Conservation (phyloP, 2,329 filamentous ascomycete species). For the Claviceps cyperi region DNA sequence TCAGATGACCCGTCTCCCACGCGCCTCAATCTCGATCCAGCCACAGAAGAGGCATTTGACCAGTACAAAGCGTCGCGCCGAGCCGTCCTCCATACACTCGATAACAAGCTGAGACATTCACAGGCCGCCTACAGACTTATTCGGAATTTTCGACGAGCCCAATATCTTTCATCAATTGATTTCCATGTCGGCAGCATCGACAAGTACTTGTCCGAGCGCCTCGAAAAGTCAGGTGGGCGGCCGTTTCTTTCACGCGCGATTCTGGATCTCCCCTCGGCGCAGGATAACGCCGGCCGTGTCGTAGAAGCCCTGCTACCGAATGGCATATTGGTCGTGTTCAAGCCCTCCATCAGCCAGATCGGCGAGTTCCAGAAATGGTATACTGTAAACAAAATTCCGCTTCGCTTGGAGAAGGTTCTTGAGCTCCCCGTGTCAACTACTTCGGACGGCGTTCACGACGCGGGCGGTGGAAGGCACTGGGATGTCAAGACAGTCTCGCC, state of each 20-base stretch:
- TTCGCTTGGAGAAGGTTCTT: conserved; percentile 41
- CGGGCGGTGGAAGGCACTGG: conserved; percentile 44
- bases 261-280: conserved; percentile 55
- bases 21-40: conserved; percentile 15
- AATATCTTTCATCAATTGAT: conserved; percentile 56
- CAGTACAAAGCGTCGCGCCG: conserved; percentile 36
- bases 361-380: conserved; percentile 39
- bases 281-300: conserved; percentile 31
- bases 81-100: conserved; percentile 63
- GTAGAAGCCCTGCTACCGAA: conserved; percentile 46
- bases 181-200: conserved; percentile 58
- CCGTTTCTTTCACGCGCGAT: conserved; percentile 59
- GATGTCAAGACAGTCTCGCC: conserved; percentile 38
- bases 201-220: conserved; percentile 44
- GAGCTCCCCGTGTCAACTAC: conserved; percentile 35
- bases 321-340: conserved; percentile 55
- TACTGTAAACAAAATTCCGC: conserved; percentile 36
- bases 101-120: conserved; percentile 48
- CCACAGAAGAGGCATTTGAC: conserved; percentile 23
- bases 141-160: conserved; percentile 50
- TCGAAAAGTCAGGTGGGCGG: conserved; percentile 24
- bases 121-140: conserved; percentile 50
- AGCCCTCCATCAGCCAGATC: conserved; percentile 67
- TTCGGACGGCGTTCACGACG: conserved; percentile 28
- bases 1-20: conserved; percentile 6